Conservation (phyloP, 1,284 basidiomycete genomes). For the Grifola frondosa region DNA sequence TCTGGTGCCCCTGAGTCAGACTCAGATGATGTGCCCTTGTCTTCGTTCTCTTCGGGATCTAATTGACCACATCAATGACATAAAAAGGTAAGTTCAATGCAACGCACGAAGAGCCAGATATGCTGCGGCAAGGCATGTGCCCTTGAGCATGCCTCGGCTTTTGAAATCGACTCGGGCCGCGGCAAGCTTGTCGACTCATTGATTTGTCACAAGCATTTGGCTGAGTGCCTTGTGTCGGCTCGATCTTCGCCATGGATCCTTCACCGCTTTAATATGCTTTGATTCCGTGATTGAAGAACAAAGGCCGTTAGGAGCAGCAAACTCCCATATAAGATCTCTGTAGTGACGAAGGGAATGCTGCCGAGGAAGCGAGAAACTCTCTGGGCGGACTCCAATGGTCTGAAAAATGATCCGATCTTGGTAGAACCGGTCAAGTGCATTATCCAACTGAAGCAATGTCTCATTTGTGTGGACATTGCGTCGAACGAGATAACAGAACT, state of each 20-base stretch:
- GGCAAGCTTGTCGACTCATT: constrained; percentile 13
- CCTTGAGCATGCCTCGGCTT: constrained; percentile 9
- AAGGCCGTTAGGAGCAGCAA: constrained; percentile 19
- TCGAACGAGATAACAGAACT: constrained; percentile 15
- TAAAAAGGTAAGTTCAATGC: no score
- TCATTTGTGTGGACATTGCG: neutral
- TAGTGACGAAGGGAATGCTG: constrained; percentile 17
- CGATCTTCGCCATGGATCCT: constrained; percentile 21
- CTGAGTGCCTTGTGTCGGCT: constrained; percentile 13
- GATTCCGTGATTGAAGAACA: constrained; percentile 23
- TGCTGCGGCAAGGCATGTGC: no score
- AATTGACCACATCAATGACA: no score
- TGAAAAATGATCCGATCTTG: constrained; percentile 8
- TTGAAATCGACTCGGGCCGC: constrained; percentile 4
- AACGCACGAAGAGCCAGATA: no score
- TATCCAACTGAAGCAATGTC: constrained; percentile 6
- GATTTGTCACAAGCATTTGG: constrained; percentile 21
- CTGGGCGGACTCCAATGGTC: constrained; percentile 2
- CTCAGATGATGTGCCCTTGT: no score
- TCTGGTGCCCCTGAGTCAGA: no score
- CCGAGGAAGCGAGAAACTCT: constrained; percentile 14
- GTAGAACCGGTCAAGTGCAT: constrained; percentile 11
- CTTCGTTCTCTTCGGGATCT: no score
- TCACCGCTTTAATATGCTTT: constrained; percentile 22
- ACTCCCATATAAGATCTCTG: constrained; percentile 4